Base-by-base conservation (phyloP, 495 filamentous ascomycete species). In the Pseudoneurospora amorphoporcata region DNA sequence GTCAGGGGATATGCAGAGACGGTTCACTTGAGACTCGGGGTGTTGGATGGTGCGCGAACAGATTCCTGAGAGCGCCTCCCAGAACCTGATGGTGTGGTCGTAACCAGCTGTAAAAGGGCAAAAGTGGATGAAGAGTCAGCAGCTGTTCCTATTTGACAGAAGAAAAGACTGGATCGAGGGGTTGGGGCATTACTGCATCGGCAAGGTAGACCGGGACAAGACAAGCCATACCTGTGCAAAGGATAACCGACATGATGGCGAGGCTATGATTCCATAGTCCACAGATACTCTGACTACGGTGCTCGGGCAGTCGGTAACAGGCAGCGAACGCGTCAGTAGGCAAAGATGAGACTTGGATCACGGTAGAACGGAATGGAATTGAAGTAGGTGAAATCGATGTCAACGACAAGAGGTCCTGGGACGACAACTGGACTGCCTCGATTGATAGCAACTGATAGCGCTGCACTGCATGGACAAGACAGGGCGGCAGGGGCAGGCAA, bases 51-150 rank as follows among this genome's bases (percentile, higher is more conserved):
- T 98, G 68, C 95, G 93, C 5, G 94, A 97, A 83, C 95, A 99
- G 72, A 99, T 98, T 37, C 95, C 95, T 6, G 94, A 97, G 68
- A 99, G 88, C 4, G 95, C 95, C 81, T 99, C 95, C 95, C 95
- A 99, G 85, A 99, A 99, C 70, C 95, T 90, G 77, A 99, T 99
- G 45, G 95, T 98, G 84, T 99, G 95, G 86, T 99, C 95, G 83
- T 99, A 98, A 76, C 95, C 96, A 82, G 95, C 95, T 93, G 82
- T 80, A 45, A 40, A 42, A 42, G 61, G 19, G 45, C 45, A 69
- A 70, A 47, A 47, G 71, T 29, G 23, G 69, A 42, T 29, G 23
- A 70, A 42, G 32, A 70, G 8, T 68, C 37, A 42, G n/a, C 35
- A 68, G 23, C 73, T 72, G 70, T 35, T 65, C 23, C 47, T 5